A percentile compares a stretch with the other conserved stretches of the same genome.
phyloP scores from a whole-genome alignment of 768 basidiomycete genomes.

The Cystofilobasidium capitatum region DNA sequence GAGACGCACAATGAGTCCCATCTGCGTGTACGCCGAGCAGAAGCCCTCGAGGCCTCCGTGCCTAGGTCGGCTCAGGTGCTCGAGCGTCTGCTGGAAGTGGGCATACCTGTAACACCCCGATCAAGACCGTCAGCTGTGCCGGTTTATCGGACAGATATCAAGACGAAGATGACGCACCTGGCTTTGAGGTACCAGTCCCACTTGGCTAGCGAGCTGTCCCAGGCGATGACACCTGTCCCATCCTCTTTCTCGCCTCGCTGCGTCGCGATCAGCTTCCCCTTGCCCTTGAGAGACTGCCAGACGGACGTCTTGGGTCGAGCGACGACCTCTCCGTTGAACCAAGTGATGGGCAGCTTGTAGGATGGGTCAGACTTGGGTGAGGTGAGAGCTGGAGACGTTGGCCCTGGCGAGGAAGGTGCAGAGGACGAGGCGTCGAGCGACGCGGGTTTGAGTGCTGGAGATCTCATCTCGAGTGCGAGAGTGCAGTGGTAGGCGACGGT shows the following conservation, averaged over 20 bases:
- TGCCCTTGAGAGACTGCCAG: slow-evolving; percentile 1
- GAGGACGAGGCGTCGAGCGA: too few relatives aligned
- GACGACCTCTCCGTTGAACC: slow-evolving; percentile 11
- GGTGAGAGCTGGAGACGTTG: too few relatives aligned
- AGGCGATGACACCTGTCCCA: slow-evolving; percentile 7
- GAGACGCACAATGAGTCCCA: slow-evolving; percentile 16
- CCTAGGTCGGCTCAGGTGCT: not conserved
- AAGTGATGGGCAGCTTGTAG: slow-evolving; percentile 11
- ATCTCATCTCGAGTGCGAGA: too few relatives aligned
- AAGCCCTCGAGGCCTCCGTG: slow-evolving; percentile 13
- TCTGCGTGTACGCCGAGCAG: slow-evolving; percentile 2
- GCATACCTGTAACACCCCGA: not conserved
- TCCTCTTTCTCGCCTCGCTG: slow-evolving; percentile 8
- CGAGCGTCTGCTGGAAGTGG: slow-evolving; percentile 14
- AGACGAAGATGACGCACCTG: not conserved
- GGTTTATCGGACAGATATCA: not conserved
- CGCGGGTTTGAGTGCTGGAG: too few relatives aligned
- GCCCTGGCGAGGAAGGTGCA: too few relatives aligned
- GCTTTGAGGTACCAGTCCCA: slow-evolving; percentile 26
- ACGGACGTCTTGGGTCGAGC: not conserved
- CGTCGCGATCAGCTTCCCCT: not conserved
- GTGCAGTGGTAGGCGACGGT: too few relatives aligned
- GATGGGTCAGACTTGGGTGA: slow-evolving; percentile 31
- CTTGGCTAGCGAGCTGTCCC: slow-evolving; percentile 5
- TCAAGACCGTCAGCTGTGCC: not conserved